Evolutionary conservation across 129 eudicot genomes (phyloP).

Genomic region (Helianthus tuberosus): DNA sequence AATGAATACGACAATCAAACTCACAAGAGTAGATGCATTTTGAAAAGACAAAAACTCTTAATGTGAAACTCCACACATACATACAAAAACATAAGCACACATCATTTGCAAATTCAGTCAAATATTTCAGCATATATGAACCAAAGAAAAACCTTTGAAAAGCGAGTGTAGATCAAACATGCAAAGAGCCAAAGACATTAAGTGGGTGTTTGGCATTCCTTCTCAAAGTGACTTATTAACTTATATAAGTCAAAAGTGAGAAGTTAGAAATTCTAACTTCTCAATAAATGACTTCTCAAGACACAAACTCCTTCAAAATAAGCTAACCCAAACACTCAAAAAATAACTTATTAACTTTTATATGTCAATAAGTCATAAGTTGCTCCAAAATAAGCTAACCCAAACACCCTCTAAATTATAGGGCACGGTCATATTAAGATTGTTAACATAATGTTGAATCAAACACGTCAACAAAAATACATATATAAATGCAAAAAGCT

Average conservation of each 20-base stretch:
- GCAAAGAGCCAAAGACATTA: neutral
- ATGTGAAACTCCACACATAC: slow-evolving; percentile 12
- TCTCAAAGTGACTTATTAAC: too few species aligned
- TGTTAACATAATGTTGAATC: neutral
- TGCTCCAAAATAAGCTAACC: too few species aligned
- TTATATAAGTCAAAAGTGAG: too few species aligned
- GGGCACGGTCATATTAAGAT: neutral
- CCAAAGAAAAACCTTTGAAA: slow-evolving; percentile 1
- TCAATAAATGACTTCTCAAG: too few species aligned
- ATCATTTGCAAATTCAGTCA: neutral
- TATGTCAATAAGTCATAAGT: too few species aligned
- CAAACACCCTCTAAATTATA: too few species aligned
- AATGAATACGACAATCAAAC: neutral
- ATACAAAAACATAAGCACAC: neutral
- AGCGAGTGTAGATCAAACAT: neutral
- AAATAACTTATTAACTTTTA: too few species aligned
- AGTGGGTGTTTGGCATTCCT: too few species aligned
- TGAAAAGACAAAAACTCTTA: neutral
- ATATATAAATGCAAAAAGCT: neutral
- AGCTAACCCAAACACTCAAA: too few species aligned
- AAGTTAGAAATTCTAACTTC: too few species aligned
- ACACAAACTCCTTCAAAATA: too few species aligned
- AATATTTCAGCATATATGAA: neutral
- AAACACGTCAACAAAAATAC: neutral
- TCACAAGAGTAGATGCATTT: neutral